phyloP scores from a whole-genome alignment of 805 yeast species.

The Candida fluviatilis region DNA sequence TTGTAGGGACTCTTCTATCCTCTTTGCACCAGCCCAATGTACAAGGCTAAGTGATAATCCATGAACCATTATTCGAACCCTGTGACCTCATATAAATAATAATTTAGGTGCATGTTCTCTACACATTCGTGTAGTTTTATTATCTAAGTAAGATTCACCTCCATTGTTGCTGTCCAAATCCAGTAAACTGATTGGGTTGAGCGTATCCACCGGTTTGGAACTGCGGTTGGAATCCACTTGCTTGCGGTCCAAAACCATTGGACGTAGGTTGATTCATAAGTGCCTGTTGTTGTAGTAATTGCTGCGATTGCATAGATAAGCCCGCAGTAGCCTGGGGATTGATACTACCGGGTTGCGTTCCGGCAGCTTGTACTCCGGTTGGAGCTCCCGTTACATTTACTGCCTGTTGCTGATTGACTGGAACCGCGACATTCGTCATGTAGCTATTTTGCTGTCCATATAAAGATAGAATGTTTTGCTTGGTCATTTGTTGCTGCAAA shows the following conservation, averaged over 20 bases:
- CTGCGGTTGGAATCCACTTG: conserved; percentile 4
- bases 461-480: conserved; percentile 37
- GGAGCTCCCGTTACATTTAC: conserved; percentile 12
- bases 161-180: conserved; percentile 5
- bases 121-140: too few species aligned
- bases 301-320: conserved; percentile 7
- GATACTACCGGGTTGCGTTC: conserved; percentile 7
- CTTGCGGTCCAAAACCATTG: conserved; percentile 8
- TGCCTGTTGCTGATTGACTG: conserved; percentile 12
- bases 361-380: conserved; percentile 7
- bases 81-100: too few species aligned
- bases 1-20: too few species aligned
- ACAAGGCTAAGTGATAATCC: too few species aligned
- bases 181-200: conserved; percentile 7
- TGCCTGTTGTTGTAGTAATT: conserved; percentile 7
- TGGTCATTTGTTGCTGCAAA: conserved; percentile 33
- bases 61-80: too few species aligned
- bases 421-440: conserved; percentile 24
- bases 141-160: not conserved
- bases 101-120: too few species aligned
- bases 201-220: conserved; percentile 1
- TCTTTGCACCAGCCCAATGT: too few species aligned
- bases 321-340: conserved; percentile 5
- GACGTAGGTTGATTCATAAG: conserved; percentile 9
- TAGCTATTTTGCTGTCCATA: conserved; percentile 35